A percentile compares a stretch with the other conserved stretches of the same genome.
These are phyloP conservation scores for Phaeosphaeria sp. DNA, from an alignment of 2,329 filamentous ascomycete species.

Conservation along the genomic window DNA sequence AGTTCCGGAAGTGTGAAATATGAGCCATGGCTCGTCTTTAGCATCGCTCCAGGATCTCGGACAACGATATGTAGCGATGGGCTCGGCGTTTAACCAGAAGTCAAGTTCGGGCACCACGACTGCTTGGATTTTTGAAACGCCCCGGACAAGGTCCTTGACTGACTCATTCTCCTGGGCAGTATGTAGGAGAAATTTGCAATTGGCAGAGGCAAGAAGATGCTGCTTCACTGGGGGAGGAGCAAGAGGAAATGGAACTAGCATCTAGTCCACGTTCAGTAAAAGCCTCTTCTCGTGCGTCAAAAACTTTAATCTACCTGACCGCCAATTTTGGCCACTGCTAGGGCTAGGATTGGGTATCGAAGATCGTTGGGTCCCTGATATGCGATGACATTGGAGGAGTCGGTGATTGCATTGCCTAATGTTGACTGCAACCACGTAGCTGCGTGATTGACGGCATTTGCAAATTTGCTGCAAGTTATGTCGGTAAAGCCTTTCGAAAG, in stretches of 20 bases:
- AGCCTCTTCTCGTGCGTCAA: background rate
- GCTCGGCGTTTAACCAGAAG: background rate
- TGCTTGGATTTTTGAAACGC: background rate
- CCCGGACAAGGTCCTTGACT: slow-evolving; percentile 12
- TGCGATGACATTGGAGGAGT: slow-evolving; percentile 1
- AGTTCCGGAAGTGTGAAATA: slow-evolving; percentile 48
- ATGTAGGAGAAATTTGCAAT: slow-evolving; percentile 6
- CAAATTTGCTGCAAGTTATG: slow-evolving; percentile 22
- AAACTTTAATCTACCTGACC: background rate
- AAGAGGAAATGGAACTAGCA: slow-evolving; percentile 3
- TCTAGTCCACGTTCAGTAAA: background rate
- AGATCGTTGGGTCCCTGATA: slow-evolving; percentile 12
- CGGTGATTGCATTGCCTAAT: background rate
- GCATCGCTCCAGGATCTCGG: slow-evolving; percentile 22
- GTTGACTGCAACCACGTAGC: slow-evolving; percentile 26
- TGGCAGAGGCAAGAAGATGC: background rate
- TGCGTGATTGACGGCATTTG: slow-evolving; percentile 25
- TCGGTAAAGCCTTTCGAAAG: slow-evolving; percentile 9
- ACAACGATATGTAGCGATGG: slow-evolving; percentile 14
- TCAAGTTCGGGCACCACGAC: slow-evolving; percentile 4
- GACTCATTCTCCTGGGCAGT: background rate
- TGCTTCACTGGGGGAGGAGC: background rate
- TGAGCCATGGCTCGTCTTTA: slow-evolving; percentile 25
- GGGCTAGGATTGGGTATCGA: slow-evolving; percentile 7
- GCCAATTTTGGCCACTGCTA: slow-evolving; percentile 6